These are phyloP conservation scores for Hypoxylon trugodes DNA, from an alignment of 495 filamentous ascomycete species.

Conservation along the genomic window DNA sequence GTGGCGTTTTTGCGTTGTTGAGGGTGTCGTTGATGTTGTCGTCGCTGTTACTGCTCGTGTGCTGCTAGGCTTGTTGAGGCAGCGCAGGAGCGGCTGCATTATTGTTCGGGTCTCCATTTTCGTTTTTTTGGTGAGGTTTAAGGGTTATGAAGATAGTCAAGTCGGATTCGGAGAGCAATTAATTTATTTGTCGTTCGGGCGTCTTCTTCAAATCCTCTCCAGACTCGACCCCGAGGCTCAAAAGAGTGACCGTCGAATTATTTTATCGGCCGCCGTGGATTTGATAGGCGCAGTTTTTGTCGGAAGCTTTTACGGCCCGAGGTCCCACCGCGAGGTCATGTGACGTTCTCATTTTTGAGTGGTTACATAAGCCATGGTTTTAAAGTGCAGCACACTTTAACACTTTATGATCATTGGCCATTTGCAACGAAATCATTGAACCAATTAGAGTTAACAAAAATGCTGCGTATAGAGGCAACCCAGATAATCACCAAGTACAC, in stretches of 20 bases:
- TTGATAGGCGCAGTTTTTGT: conserved; percentile 19
- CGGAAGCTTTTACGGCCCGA: conserved; percentile 30
- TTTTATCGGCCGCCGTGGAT: conserved; percentile 1
- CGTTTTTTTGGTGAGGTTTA: not conserved
- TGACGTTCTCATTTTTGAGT: too few relatives aligned
- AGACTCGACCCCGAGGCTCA: conserved; percentile 1
- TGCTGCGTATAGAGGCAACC: too few relatives aligned
- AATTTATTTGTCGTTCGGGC: not conserved
- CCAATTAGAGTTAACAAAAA: too few relatives aligned
- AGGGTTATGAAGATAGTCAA: not conserved
- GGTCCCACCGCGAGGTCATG: not conserved
- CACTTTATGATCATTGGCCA: too few relatives aligned
- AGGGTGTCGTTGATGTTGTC: conserved; percentile 46
- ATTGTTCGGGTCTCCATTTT: conserved; percentile 44
- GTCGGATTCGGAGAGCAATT: not conserved
- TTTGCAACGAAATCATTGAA: too few relatives aligned
- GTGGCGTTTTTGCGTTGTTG: conserved; percentile 65
- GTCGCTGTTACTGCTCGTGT: conserved; percentile 67
- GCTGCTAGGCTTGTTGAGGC: conserved; percentile 53
- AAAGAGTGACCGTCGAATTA: conserved; percentile 6
- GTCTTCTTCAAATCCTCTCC: conserved; percentile 8
- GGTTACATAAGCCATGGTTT: too few relatives aligned
- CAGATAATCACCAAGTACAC: too few relatives aligned
- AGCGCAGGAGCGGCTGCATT: conserved; percentile 39
- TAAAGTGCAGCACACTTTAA: too few relatives aligned